These are phyloP conservation scores for Cryptomeria japonica DNA, from an alignment of 75 land plant species.

Conservation along the genomic window DNA sequence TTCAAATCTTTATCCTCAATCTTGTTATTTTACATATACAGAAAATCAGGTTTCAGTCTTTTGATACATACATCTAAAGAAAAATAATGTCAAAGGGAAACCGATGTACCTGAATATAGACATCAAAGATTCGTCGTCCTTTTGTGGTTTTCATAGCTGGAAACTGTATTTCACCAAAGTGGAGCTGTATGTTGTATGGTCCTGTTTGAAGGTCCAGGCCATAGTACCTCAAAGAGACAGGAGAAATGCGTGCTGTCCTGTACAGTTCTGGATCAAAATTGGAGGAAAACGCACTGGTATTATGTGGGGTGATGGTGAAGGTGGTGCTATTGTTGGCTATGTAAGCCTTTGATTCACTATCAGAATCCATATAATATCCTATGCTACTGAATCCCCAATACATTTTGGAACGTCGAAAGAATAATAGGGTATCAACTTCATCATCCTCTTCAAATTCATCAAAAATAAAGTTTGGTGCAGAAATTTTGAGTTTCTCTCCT, in stretches of 20 bases:
- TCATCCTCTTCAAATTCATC: background rate
- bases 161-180: constrained; percentile 13
- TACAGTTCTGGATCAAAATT: background rate
- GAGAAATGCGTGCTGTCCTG: constrained; percentile 8
- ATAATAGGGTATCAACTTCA: too few relatives aligned
- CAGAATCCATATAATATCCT: constrained; percentile 3
- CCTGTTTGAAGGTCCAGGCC: background rate
- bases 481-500: background rate
- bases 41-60: background rate
- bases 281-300: background rate
- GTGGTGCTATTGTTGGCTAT: background rate
- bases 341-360: background rate
- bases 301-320: background rate
- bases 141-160: background rate
- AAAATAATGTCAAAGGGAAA: background rate
- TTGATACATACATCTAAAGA: background rate
- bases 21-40: background rate
- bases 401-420: background rate
- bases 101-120: constrained; percentile 31
- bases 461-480: background rate
- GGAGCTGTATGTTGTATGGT: background rate
- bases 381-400: background rate
- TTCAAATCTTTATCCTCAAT: background rate
- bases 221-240: constrained; percentile 7
- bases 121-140: constrained; percentile 35